A percentile compares a stretch with the other conserved stretches of the same genome.
These are phyloP conservation scores for Coemansia aciculifera DNA, from an alignment of 192 early-diverging fungal species.

Conservation along the genomic window DNA sequence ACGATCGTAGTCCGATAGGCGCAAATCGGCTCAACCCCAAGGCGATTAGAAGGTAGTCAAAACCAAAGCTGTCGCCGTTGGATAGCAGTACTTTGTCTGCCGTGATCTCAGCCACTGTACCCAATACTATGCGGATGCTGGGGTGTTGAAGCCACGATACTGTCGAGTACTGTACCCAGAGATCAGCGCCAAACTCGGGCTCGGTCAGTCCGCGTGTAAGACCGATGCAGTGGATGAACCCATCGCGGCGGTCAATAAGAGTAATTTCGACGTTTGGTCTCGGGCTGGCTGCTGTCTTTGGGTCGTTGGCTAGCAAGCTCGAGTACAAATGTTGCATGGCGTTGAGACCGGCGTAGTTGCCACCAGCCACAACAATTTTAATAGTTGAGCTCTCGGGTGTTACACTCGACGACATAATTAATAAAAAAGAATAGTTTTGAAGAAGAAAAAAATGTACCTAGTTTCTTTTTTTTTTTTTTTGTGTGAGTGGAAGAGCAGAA, in stretches of 20 bases:
- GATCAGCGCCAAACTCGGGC: slow-evolving; percentile 46
- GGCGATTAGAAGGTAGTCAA: slow-evolving; percentile 58
- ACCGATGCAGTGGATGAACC: slow-evolving; percentile 59
- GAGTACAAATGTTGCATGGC: slow-evolving; percentile 29
- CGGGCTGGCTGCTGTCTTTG: not conserved
- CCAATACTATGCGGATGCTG: slow-evolving; percentile 44
- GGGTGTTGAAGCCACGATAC: slow-evolving; percentile 45
- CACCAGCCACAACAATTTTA: slow-evolving; percentile 38
- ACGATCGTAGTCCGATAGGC: slow-evolving; percentile 32
- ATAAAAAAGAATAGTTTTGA: not conserved
- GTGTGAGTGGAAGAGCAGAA: not conserved
- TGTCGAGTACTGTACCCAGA: slow-evolving; percentile 58
- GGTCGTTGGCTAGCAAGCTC: slow-evolving; percentile 20
- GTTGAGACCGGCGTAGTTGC: slow-evolving; percentile 50
- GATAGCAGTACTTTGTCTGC: slow-evolving; percentile 27
- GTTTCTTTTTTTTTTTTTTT: not conserved
- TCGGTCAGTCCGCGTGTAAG: slow-evolving; percentile 53
- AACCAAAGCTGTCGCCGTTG: slow-evolving; percentile 24
- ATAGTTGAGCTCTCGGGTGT: not conserved
- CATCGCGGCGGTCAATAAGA: slow-evolving; percentile 58
- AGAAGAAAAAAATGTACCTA: not conserved
- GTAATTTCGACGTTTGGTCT: slow-evolving; percentile 45
- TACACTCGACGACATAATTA: too few species aligned
- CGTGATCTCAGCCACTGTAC: slow-evolving; percentile 41
- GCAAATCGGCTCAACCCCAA: slow-evolving; percentile 50